These are phyloP conservation scores for Exophiala sideris DNA, from an alignment of 2,329 filamentous ascomycete genomes.

Conservation along the genomic window DNA sequence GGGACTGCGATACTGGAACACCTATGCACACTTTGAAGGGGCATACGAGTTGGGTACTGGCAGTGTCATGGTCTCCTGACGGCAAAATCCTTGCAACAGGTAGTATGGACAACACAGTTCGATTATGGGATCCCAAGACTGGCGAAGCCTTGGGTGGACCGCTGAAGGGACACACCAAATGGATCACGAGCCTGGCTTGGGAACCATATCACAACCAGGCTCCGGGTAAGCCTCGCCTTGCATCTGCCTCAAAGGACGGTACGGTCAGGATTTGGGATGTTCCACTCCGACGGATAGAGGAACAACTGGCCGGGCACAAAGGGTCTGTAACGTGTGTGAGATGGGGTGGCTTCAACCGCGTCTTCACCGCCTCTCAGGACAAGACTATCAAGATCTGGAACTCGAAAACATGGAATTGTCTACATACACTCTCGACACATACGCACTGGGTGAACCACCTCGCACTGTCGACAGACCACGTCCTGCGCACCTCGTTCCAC, in stretches of 20 bases:
- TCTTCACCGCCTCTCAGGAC: slow-evolving; percentile 85
- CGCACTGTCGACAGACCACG: slow-evolving; percentile 88
- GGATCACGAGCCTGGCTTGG: slow-evolving; percentile 85
- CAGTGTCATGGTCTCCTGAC: slow-evolving; percentile 83
- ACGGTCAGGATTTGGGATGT: slow-evolving; percentile 86
- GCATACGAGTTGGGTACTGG: slow-evolving; percentile 86
- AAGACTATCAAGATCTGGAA: slow-evolving; percentile 93
- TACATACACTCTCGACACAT: slow-evolving; percentile 76
- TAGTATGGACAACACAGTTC: slow-evolving; percentile 88
- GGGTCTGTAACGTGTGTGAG: slow-evolving; percentile 83
- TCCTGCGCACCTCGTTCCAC: slow-evolving; percentile 77
- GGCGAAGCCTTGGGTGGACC: slow-evolving; percentile 69
- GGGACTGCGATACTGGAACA: slow-evolving; percentile 92
- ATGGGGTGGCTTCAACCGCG: slow-evolving; percentile 85
- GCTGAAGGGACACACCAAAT: slow-evolving; percentile 83
- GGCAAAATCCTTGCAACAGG: slow-evolving; percentile 78
- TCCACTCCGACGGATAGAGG: slow-evolving; percentile 72
- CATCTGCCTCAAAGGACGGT: slow-evolving; percentile 83
- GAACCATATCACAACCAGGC: slow-evolving; percentile 85
- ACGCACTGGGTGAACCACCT: slow-evolving; percentile 96
- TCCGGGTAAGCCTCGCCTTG: slow-evolving; percentile 70
- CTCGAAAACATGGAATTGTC: slow-evolving; percentile 69
- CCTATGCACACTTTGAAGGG: slow-evolving; percentile 81
- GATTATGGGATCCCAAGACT: slow-evolving; percentile 77
- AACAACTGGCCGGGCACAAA: slow-evolving; percentile 84